A percentile compares a stretch with the other conserved stretches of the same genome.
phyloP scores from a whole-genome alignment of 768 basidiomycete species.

The Candolleomyces efflorescens region DNA sequence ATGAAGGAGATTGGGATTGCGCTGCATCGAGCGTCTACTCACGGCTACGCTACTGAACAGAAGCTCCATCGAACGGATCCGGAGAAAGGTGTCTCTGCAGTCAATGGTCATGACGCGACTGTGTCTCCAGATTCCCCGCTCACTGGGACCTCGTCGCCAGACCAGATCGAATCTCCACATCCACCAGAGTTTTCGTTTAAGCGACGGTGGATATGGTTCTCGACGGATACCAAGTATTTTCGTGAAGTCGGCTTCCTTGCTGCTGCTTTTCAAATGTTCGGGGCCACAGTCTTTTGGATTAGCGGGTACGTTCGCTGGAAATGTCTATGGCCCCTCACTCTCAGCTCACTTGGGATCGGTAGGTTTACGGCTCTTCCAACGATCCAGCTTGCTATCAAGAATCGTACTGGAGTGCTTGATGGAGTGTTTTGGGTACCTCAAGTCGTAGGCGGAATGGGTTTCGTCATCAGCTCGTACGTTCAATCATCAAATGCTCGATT shows the following conservation, averaged over 20 bases:
- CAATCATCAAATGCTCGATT: constrained; percentile 1
- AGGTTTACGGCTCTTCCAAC: constrained; percentile 34
- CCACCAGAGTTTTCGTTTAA: neutral
- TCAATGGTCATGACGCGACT: no score
- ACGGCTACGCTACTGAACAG: no score
- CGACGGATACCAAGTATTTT: constrained; percentile 30
- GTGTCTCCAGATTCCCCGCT: no score
- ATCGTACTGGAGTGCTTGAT: constrained; percentile 29
- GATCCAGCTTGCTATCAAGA: constrained; percentile 27
- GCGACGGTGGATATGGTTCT: constrained; percentile 33
- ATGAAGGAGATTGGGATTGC: neutral
- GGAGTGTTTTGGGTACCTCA: constrained; percentile 62
- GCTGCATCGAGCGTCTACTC: no score
- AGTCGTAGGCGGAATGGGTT: constrained; percentile 57
- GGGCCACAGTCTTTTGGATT: constrained; percentile 62
- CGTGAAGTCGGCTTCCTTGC: constrained; percentile 47
- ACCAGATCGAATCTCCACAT: no score
- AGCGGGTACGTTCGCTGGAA: constrained; percentile 27
- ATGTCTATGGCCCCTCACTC: neutral
- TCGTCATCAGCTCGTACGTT: constrained; percentile 43
- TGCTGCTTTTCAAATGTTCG: constrained; percentile 47
- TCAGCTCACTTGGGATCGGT: constrained; percentile 10
- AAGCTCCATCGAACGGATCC: no score
- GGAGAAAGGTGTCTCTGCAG: no score
- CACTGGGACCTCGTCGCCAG: no score